Base-by-base conservation (phyloP, 257 asterid species). In the Solanum lycopersicoides region DNA sequence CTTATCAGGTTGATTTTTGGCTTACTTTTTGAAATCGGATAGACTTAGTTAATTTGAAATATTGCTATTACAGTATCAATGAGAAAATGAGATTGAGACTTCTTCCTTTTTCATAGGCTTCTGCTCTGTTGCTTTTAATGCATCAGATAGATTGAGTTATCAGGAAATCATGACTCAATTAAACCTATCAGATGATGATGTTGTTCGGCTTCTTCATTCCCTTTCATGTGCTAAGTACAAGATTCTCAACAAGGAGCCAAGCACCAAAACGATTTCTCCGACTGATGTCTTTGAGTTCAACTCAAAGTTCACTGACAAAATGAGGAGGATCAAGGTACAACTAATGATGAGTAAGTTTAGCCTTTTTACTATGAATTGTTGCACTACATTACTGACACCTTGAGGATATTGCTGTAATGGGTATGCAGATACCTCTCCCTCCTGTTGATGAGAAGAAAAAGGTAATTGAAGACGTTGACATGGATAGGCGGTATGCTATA, bases 361-460 rank as follows among this genome's bases (percentile, higher is more conserved):
- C 68, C 28, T 34, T 42, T 4, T 63, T 28, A 3, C 13, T 80
- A 9, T 45, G 42, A 80, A 35, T 80, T 28, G n/a, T 45, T 80
- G 68, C 65, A 44, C 84, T 44, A 16, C 18, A 32, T 80, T 80
- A 80, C 42, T 80, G 84, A 80, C 23, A 34, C 41, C 12, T 39
- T 80, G 41, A 28, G 68, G 65, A 28, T 86, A 21, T 56, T 30
- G 30, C 11, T 87, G 25, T 39, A 30, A 30, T 89, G 73, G 73
- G 72, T 88, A 89, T 89, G 86, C 91, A 97, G 99, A 93, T 96
- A 56, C 99, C 99, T 71, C 95, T 97, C 30, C 99, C 99, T 53
- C 99, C 99, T 0, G 98, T 97, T 87, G 99, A 95, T 84, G 99
- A 97, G 94, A 96, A 94, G 91, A 97, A 96, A 92, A 97, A 94